phyloP scores from a whole-genome alignment of 441 rosid genomes.

The Viola pubescens region DNA sequence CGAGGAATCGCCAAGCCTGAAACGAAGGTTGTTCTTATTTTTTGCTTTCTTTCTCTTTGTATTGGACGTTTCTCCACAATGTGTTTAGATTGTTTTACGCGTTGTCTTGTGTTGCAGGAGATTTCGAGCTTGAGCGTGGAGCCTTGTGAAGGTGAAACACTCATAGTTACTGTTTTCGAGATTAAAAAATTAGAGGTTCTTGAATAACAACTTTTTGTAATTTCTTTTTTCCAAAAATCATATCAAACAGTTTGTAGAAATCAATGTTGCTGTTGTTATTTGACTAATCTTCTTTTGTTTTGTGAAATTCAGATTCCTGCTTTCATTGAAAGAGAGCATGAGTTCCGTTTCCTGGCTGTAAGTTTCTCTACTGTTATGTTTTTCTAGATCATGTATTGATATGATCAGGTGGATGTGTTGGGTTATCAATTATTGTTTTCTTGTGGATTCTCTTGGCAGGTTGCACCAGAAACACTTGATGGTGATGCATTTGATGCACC shows the following conservation, averaged over 20 bases:
- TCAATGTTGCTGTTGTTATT: background rate
- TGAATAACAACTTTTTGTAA: background rate
- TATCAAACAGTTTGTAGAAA: too few relatives aligned
- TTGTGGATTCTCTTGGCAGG: conserved; percentile 28
- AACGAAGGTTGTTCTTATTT: conserved; percentile 41
- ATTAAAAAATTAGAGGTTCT: conserved; percentile 62
- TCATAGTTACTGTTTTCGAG: conserved; percentile 78
- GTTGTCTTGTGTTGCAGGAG: conserved; percentile 43
- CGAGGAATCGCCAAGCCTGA: conserved; percentile 83
- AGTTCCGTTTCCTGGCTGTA: conserved; percentile 84
- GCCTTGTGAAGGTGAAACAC: conserved; percentile 64
- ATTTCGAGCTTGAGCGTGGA: conserved; percentile 86
- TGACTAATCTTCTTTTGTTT: conserved; percentile 8
- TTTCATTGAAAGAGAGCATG: conserved; percentile 74
- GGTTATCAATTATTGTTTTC: background rate
- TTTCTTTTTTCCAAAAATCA: too few relatives aligned
- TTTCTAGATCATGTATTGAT: background rate
- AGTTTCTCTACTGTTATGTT: conserved; percentile 26
- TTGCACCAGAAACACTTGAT: conserved; percentile 56
- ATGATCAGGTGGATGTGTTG: background rate
- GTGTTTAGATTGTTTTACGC: background rate
- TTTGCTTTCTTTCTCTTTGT: too few relatives aligned
- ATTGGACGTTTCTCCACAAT: background rate
- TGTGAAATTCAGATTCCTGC: conserved; percentile 61
- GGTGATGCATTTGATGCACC: conserved; percentile 52